Conservation (phyloP, 2,329 filamentous ascomycete species). For the Aureobasidium sp. region DNA sequence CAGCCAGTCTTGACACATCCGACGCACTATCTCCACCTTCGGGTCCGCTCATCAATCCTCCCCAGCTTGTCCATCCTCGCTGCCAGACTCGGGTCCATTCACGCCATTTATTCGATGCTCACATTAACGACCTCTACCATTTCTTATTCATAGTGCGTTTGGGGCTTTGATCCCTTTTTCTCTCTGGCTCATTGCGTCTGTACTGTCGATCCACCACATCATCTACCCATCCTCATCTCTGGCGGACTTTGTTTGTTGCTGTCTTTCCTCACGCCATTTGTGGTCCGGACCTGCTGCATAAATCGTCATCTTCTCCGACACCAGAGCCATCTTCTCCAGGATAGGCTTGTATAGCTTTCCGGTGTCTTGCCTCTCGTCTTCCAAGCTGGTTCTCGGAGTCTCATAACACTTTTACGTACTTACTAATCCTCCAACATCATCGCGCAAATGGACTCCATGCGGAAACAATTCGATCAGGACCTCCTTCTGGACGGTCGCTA, state of each 20-base stretch:
- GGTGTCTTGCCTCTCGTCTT: constrained; percentile 1
- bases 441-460: constrained; percentile 70
- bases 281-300: constrained; percentile 3
- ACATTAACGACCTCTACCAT: constrained; percentile 13
- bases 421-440: constrained; percentile 7
- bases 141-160: constrained; percentile 16
- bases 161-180: constrained; percentile 10
- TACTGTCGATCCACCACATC: constrained; percentile 8
- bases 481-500: constrained; percentile 83
- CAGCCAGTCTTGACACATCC: not conserved
- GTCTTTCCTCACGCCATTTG: constrained; percentile 3
- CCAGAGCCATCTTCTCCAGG: not conserved
- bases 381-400: constrained; percentile 13
- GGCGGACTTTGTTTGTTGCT: constrained; percentile 13
- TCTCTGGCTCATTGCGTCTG: constrained; percentile 12
- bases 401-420: constrained; percentile 4
- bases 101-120: constrained; percentile 13
- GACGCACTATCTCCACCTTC: not conserved
- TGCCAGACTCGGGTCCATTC: not conserved
- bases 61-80: constrained; percentile 9
- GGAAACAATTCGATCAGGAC: constrained; percentile 71
- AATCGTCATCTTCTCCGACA: not conserved
- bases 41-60: constrained; percentile 4
- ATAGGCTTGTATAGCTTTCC: constrained; percentile 11
- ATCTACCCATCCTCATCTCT: constrained; percentile 2